Evolutionary conservation across 164 flowering plant species (phyloP).

Genomic region (Magnolia sinica): DNA sequence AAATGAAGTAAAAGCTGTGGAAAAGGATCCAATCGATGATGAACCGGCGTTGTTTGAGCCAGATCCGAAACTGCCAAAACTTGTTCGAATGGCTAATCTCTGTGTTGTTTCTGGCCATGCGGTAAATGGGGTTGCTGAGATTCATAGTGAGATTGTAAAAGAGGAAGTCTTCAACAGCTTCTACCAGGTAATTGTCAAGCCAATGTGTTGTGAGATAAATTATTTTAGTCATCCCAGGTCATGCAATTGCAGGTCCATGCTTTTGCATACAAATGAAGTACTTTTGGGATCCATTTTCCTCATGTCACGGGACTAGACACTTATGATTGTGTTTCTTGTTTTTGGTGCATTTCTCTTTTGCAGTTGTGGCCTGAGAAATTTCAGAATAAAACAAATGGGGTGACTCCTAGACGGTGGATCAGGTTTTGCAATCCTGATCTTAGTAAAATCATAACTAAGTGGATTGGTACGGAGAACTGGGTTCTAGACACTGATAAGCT

Average conservation of each 20-base stretch:
- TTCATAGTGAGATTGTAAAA: slow-evolving; percentile 92
- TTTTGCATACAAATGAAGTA: background rate
- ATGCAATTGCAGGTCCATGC: background rate
- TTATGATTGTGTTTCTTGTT: slow-evolving; percentile 1
- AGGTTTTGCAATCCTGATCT: slow-evolving; percentile 79
- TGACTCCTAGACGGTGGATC: slow-evolving; percentile 97
- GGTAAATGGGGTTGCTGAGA: slow-evolving; percentile 96
- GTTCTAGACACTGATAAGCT: slow-evolving; percentile 69
- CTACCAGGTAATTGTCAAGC: slow-evolving; percentile 46
- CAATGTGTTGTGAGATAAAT: background rate
- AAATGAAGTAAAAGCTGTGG: slow-evolving; percentile 7
- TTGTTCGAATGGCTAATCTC: slow-evolving; percentile 95
- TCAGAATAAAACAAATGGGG: slow-evolving; percentile 96
- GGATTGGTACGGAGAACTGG: slow-evolving; percentile 85
- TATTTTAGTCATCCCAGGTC: background rate
- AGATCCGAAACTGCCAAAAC: slow-evolving; percentile 47
- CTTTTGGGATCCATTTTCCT: background rate
- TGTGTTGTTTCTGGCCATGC: slow-evolving; percentile 94
- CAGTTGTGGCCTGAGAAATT: slow-evolving; percentile 97
- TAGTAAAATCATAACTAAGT: slow-evolving; percentile 63
- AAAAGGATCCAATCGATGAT: slow-evolving; percentile 13
- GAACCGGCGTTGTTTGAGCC: slow-evolving; percentile 26
- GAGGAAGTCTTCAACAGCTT: slow-evolving; percentile 85
- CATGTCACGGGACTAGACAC: background rate
- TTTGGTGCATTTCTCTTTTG: slow-evolving; percentile 15